A percentile compares a stretch with the other conserved stretches of the same genome.
phyloP scores from a whole-genome alignment of 371 early-diverging fungal genomes.

The Dichotomocladium elegans region DNA sequence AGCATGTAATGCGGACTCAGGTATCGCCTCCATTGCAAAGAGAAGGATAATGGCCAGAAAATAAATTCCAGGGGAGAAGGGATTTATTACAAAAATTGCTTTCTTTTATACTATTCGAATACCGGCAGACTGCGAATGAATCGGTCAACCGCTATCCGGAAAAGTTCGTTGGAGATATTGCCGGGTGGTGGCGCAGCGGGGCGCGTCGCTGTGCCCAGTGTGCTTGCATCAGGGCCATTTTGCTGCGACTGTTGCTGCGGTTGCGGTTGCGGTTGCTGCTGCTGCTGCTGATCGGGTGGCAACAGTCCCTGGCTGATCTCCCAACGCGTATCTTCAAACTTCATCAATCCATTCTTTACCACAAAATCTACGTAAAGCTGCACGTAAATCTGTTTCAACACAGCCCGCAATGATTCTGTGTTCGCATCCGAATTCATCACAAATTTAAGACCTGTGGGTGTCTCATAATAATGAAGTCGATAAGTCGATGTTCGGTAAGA shows the following conservation, averaged over 20 bases:
- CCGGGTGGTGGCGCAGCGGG: constrained; percentile 37
- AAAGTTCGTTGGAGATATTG: constrained; percentile 68
- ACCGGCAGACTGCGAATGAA: constrained; percentile 65
- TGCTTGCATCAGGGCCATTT: constrained; percentile 4
- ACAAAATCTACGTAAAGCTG: constrained; percentile 91
- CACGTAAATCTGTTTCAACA: constrained; percentile 77
- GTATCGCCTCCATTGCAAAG: neutral
- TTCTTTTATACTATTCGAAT: constrained; percentile 37
- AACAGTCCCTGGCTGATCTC: constrained; percentile 40
- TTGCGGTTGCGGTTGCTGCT: constrained; percentile 12
- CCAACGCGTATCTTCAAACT: constrained; percentile 54
- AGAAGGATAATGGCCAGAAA: neutral
- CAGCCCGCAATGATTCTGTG: constrained; percentile 60
- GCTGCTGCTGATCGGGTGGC: constrained; percentile 17
- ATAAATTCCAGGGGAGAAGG: too few relatives aligned
- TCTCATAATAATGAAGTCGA: constrained; percentile 87
- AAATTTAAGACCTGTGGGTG: constrained; percentile 83
- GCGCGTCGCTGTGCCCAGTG: constrained; percentile 4
- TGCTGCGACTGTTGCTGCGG: neutral
- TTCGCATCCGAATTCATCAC: constrained; percentile 82
- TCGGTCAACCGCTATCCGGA: constrained; percentile 62
- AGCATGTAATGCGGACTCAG: neutral
- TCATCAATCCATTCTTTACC: constrained; percentile 73
- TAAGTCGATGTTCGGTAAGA: constrained; percentile 82
- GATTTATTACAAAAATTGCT: too few relatives aligned